These are phyloP conservation scores for Eucalyptus sp. DNA, from an alignment of 345 rosid species.

Conservation along the genomic window DNA sequence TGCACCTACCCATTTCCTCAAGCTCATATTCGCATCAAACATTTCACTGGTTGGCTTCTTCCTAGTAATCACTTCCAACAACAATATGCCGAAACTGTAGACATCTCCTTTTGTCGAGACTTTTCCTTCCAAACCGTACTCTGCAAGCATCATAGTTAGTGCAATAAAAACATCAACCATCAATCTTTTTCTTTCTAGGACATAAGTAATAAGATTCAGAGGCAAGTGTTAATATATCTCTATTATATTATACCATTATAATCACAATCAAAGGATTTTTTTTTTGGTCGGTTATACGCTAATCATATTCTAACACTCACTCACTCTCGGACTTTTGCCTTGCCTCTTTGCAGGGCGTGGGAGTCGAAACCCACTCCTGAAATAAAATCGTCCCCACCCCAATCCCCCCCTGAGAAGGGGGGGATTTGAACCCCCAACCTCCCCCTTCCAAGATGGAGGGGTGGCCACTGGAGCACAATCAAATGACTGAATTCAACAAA, in stretches of 20 bases:
- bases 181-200: rapidly evolving
- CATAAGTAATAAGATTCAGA: neutral
- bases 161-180: rapidly evolving
- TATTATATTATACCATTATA: neutral
- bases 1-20: neutral
- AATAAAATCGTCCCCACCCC: too few relatives aligned
- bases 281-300: too few relatives aligned
- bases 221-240: neutral
- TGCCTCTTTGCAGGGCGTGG: too few relatives aligned
- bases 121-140: neutral
- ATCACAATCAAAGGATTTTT: too few relatives aligned
- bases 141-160: neutral
- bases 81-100: neutral
- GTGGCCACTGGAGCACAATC: too few relatives aligned
- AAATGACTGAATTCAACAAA: neutral
- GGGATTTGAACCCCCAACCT: too few relatives aligned
- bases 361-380: too few relatives aligned
- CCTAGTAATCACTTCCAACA: neutral
- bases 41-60: neutral
- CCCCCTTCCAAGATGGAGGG: too few relatives aligned
- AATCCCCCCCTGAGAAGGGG: too few relatives aligned
- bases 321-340: too few relatives aligned
- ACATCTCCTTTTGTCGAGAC: neutral
- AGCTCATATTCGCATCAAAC: neutral
- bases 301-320: too few relatives aligned